These are phyloP conservation scores for Nakazawaea sp. DNA, from an alignment of 805 yeast genomes.

Conservation along the genomic window DNA sequence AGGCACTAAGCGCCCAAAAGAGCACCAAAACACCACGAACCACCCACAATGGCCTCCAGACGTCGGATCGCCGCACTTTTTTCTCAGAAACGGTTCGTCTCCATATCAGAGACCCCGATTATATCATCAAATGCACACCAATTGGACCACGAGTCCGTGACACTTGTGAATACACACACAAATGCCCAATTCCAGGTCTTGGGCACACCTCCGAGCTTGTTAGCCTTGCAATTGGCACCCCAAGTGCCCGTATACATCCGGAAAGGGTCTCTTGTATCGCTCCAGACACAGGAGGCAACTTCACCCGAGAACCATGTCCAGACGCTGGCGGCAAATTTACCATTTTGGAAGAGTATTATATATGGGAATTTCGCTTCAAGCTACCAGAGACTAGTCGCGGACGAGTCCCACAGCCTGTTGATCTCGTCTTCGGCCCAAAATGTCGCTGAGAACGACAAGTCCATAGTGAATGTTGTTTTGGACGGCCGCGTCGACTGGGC, in stretches of 20 bases:
- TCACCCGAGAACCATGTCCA: neutral
- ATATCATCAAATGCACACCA: too few relatives aligned
- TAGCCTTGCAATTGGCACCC: slow-evolving; percentile 48
- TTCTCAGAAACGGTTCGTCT: too few relatives aligned
- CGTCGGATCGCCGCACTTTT: too few relatives aligned
- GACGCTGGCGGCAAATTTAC: slow-evolving; percentile 23
- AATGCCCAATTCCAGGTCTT: slow-evolving; percentile 31
- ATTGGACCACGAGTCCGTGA: too few relatives aligned
- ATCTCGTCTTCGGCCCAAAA: slow-evolving; percentile 30
- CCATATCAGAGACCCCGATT: too few relatives aligned
- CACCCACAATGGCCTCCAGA: too few relatives aligned
- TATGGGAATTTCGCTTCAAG: slow-evolving; percentile 36
- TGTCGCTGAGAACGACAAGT: slow-evolving; percentile 21
- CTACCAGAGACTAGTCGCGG: slow-evolving; percentile 42
- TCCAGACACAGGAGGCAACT: slow-evolving; percentile 11
- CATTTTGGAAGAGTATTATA: slow-evolving; percentile 34
- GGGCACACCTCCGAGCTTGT: slow-evolving; percentile 41
- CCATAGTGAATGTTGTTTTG: slow-evolving; percentile 37
- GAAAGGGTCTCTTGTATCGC: slow-evolving; percentile 36
- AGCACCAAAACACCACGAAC: too few relatives aligned
- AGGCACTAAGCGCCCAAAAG: too few relatives aligned
- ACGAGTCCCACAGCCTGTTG: slow-evolving; percentile 37
- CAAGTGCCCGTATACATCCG: slow-evolving; percentile 47
- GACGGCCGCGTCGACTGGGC: slow-evolving; percentile 67
- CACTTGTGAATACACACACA: too few relatives aligned